A percentile compares a stretch with the other conserved stretches of the same genome.
Evolutionary conservation across 371 early-diverging fungal species (phyloP).

Genomic region (Choanephora cucurbitarum): DNA sequence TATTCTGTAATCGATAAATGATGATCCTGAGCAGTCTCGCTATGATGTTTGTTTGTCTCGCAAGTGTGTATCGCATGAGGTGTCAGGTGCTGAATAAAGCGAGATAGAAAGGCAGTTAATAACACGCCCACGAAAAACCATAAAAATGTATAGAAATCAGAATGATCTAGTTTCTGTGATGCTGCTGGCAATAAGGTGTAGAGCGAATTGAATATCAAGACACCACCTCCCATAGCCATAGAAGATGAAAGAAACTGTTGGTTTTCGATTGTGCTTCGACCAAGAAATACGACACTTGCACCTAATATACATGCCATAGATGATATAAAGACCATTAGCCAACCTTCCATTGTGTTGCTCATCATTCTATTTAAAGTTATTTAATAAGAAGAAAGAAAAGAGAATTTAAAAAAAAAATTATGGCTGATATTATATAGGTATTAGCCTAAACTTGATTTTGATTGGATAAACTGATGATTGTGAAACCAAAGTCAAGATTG

Average conservation of each 20-base stretch:
- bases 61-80: constrained; percentile 32
- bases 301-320: constrained; percentile 29
- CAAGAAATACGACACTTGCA: constrained; percentile 27
- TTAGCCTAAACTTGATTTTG: background rate
- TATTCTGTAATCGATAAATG: background rate
- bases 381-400: constrained; percentile 10
- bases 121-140: constrained; percentile 27
- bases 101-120: constrained; percentile 16
- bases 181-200: constrained; percentile 32
- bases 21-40: background rate
- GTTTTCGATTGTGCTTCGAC: constrained; percentile 13
- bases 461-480: background rate
- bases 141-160: constrained; percentile 10
- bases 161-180: constrained; percentile 16
- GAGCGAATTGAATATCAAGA: constrained; percentile 27
- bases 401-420: background rate
- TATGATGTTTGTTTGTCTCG: constrained; percentile 6
- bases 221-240: constrained; percentile 32
- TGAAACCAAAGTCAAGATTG: no score
- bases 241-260: constrained; percentile 24
- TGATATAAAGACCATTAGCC: constrained; percentile 27
- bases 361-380: constrained; percentile 4
- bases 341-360: constrained; percentile 16
- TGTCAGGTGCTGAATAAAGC: constrained; percentile 19
- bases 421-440: no score